phyloP scores from a whole-genome alignment of 2,329 filamentous ascomycete species.

The Taxawa tesnikishii region DNA sequence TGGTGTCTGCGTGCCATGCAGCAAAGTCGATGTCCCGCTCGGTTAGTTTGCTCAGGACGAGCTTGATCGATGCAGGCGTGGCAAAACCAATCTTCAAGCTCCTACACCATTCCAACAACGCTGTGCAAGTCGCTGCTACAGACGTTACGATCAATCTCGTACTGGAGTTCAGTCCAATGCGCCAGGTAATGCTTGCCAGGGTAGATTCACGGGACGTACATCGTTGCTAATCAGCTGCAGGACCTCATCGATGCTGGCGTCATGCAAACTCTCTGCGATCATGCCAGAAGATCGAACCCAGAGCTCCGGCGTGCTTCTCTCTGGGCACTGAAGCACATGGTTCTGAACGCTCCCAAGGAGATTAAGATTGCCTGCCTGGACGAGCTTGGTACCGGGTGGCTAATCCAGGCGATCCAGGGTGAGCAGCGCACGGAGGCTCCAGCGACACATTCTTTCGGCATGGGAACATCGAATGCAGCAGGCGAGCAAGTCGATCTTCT shows the following conservation, averaged over 20 bases:
- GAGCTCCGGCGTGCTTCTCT: constrained; percentile 72
- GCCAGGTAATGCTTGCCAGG: constrained; percentile 54
- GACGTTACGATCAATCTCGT: constrained; percentile 76
- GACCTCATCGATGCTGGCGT: constrained; percentile 62
- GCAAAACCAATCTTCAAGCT: constrained; percentile 65
- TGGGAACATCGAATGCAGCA: constrained; percentile 46
- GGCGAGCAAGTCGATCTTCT: constrained; percentile 49
- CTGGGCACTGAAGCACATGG: constrained; percentile 88
- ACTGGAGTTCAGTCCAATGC: constrained; percentile 81
- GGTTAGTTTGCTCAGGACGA: constrained; percentile 71
- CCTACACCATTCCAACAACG: constrained; percentile 59
- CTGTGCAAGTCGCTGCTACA: constrained; percentile 78
- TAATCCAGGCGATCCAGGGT: constrained; percentile 63
- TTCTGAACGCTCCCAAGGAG: constrained; percentile 57
- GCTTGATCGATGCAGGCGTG: constrained; percentile 74
- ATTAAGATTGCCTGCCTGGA: constrained; percentile 69
- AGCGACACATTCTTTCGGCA: constrained; percentile 27
- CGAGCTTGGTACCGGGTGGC: constrained; percentile 65
- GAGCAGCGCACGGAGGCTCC: constrained; percentile 30
- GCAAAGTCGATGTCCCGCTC: constrained; percentile 74
- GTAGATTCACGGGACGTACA: neutral
- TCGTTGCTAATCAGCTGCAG: constrained; percentile 26
- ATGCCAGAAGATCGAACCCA: constrained; percentile 72
- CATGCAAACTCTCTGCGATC: constrained; percentile 65
- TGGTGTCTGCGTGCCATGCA: constrained; percentile 75